phyloP scores from a whole-genome alignment of 495 filamentous ascomycete genomes.

The Trichoderma gamsii region DNA sequence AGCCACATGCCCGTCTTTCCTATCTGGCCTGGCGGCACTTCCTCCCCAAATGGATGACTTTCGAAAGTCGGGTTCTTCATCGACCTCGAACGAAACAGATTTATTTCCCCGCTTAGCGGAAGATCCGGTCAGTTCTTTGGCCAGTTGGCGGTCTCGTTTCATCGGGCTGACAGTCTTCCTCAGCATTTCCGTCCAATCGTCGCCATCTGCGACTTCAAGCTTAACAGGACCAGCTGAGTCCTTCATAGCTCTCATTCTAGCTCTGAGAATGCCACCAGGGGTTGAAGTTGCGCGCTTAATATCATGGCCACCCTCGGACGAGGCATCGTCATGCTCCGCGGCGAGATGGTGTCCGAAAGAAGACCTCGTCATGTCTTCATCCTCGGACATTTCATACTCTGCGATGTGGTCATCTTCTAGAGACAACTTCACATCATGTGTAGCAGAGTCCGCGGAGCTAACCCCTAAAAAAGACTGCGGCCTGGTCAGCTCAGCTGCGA shows the following conservation, averaged over 20 bases:
- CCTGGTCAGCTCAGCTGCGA: conserved; percentile 36
- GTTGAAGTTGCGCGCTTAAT: conserved; percentile 32
- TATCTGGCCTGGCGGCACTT: conserved; percentile 16
- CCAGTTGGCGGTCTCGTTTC: conserved; percentile 66
- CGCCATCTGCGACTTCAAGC: conserved; percentile 48
- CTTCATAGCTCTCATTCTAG: conserved; percentile 50
- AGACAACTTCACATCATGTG: conserved; percentile 59
- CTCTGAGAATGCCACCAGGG: conserved; percentile 49
- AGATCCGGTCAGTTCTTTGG: conserved; percentile 45
- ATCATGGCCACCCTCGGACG: conserved; percentile 18
- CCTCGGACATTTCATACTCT: conserved; percentile 64
- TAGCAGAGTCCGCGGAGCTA: conserved; percentile 75
- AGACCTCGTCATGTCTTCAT: conserved; percentile 72
- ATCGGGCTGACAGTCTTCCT: conserved; percentile 86
- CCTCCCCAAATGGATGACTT: conserved; percentile 16
- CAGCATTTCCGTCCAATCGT: conserved; percentile 86
- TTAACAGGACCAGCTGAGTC: conserved; percentile 54
- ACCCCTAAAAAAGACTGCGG: conserved; percentile 86
- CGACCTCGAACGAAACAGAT: neutral
- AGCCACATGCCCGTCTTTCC: conserved; percentile 14
- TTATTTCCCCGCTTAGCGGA: neutral
- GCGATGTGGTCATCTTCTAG: conserved; percentile 57
- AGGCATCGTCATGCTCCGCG: conserved; percentile 54
- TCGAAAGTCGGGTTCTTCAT: conserved; percentile 12
- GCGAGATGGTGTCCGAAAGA: conserved; percentile 59